These are phyloP conservation scores for Fusarium virguliforme DNA, from an alignment of 2,329 filamentous ascomycete species.

Conservation along the genomic window DNA sequence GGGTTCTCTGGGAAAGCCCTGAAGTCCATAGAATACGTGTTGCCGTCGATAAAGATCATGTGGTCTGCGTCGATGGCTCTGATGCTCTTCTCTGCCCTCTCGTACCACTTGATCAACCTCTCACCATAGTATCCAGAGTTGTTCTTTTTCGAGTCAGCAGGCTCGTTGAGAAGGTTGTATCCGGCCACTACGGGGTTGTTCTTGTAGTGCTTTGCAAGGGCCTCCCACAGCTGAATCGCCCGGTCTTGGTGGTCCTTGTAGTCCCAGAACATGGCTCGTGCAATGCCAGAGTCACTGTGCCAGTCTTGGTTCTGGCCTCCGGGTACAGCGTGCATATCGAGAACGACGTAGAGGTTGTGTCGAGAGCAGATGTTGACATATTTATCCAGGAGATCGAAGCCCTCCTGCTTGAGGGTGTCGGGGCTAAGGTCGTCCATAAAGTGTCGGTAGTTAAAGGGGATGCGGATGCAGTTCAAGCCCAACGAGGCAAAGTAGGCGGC, in stretches of 20 bases:
- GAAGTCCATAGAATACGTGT: slow-evolving; percentile 70
- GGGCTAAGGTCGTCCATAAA: slow-evolving; percentile 70
- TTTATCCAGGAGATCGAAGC: slow-evolving; percentile 66
- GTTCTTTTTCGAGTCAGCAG: slow-evolving; percentile 52
- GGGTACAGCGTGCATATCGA: slow-evolving; percentile 63
- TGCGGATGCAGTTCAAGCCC: slow-evolving; percentile 71
- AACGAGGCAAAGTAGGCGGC: slow-evolving; percentile 71
- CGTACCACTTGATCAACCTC: slow-evolving; percentile 60
- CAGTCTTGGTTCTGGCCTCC: slow-evolving; percentile 66
- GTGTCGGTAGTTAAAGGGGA: slow-evolving; percentile 75
- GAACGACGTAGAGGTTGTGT: slow-evolving; percentile 62
- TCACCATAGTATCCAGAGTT: slow-evolving; percentile 42
- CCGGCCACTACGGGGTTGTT: slow-evolving; percentile 61
- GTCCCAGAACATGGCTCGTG: slow-evolving; percentile 63
- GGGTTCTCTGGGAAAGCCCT: slow-evolving; percentile 59
- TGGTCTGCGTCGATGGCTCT: slow-evolving; percentile 63
- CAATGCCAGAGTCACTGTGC: slow-evolving; percentile 60
- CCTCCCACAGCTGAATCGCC: slow-evolving; percentile 62
- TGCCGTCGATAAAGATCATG: slow-evolving; percentile 67
- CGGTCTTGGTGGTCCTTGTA: slow-evolving; percentile 65
- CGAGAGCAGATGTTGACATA: slow-evolving; percentile 63
- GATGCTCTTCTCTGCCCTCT: slow-evolving; percentile 58
- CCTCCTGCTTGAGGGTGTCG: slow-evolving; percentile 62
- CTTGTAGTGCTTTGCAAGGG: slow-evolving; percentile 60
- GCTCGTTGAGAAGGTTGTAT: slow-evolving; percentile 59